phyloP scores from a whole-genome alignment of 805 yeast genomes.

The Sugiyamaella floridensis region DNA sequence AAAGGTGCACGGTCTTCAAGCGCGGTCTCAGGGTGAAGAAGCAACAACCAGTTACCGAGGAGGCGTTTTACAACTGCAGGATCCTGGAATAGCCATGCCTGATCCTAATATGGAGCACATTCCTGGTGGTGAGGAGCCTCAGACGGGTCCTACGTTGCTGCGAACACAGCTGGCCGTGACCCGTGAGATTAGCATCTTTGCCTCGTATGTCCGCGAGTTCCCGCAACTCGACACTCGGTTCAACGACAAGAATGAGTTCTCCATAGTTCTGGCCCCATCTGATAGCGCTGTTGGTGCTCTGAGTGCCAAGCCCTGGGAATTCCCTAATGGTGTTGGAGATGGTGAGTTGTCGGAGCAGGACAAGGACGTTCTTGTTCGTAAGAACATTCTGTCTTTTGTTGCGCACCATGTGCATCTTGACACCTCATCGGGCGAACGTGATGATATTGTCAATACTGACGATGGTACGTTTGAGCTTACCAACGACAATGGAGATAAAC shows the following conservation, averaged over 20 bases:
- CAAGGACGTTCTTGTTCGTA: slow-evolving; percentile 43
- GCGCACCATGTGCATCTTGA: slow-evolving; percentile 51
- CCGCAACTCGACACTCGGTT: slow-evolving; percentile 43
- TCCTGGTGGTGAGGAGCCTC: slow-evolving; percentile 27
- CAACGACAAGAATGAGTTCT: slow-evolving; percentile 37
- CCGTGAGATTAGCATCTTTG: slow-evolving; percentile 50
- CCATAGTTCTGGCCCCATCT: slow-evolving; percentile 64
- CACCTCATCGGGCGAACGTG: background rate
- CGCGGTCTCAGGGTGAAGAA: background rate
- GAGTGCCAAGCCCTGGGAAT: slow-evolving; percentile 71
- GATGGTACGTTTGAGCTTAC: background rate
- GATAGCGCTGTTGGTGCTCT: slow-evolving; percentile 51
- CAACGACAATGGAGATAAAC: slow-evolving; percentile 9
- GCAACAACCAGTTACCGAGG: background rate
- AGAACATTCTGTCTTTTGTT: slow-evolving; percentile 53
- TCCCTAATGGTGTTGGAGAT: slow-evolving; percentile 47
- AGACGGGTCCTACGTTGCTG: slow-evolving; percentile 26
- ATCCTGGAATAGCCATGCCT: background rate
- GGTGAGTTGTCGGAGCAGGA: slow-evolving; percentile 29
- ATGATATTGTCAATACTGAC: slow-evolving; percentile 7
- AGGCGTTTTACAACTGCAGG: background rate
- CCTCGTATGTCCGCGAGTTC: slow-evolving; percentile 64
- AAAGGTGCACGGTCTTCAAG: background rate
- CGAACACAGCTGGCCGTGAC: slow-evolving; percentile 37
- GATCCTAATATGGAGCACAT: background rate